Evolutionary conservation across 1,284 basidiomycete genomes (phyloP), one percentile per base, ranked within the genome.

Genomic region (Sanghuangporus sanghuang): DNA sequence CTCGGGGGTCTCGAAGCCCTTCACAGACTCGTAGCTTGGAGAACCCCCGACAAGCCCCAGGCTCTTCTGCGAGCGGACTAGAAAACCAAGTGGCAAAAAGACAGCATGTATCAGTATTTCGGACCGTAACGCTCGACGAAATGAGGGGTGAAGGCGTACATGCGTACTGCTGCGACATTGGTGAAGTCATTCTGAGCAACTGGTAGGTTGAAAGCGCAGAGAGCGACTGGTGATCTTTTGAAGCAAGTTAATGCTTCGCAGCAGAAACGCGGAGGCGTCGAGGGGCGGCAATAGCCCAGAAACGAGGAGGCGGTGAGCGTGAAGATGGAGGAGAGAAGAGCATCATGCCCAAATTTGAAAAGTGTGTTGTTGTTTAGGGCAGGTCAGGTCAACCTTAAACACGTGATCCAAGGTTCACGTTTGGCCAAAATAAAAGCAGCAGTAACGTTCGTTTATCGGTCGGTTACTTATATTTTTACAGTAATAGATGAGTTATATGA

Each of bases 21-120:
- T 76, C 48, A 92, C 77, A 23, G 87, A 76, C 32, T 80, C 74
- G 75, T 95, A 98, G 68, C 85, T 81, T 59, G 96, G 94, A 16
- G 87, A 81, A 49, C 91, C 93, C 67, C 87, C 84, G 72, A 94
- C 86, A 71, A 98, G 85, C 67, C 93, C 93, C 65, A 96, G 80
- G 63, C 85, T 84, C 85, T 97, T 98, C 85, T 96, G 95, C 57
- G 96, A 92, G 74, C 96, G 93, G 81, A 88, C 93, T 95, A 72
- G 27, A 5, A 32, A 35, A n/a, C 23, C 21, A 23, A 27, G 18
- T 23, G 27, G 27, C 11, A 14, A 52, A 14, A 46, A 38, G 27
- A 16, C 32, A 18, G 7, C 38, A 61, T 16, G 50, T 23, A 42
- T 53, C 32, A 54, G 55, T 40, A 35, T 23, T 11, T 35, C 12